Evolutionary conservation across 805 yeast species (phyloP), one percentile per base, ranked within the genome.

Genomic region (Candida patagonica): DNA sequence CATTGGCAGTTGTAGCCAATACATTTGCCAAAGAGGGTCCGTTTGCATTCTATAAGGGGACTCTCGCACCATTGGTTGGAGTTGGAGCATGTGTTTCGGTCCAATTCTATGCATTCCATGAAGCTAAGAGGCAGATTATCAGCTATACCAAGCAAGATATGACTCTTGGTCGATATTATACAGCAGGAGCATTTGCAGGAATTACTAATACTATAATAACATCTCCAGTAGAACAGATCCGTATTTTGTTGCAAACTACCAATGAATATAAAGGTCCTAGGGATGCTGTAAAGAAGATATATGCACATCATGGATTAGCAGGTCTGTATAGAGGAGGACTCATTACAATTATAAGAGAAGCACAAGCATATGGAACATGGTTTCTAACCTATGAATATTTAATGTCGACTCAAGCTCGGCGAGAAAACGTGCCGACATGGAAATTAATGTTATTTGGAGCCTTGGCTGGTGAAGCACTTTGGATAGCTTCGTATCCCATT

Each of bases 311-410:
- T 19, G 84, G 85, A 12, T 12, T 55, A 24, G 13, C 37, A 4
- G 83, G 81, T 1, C 46, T 78, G 4, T 76, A 65, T 49, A 59
- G 85, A 40, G 85, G 85, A 0, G 58, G 63, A 13, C 48, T 61
- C 3, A 68, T 78, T 42, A 78, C 85, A 0, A 49, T 73, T 1
- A 32, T 72, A 9, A 62, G 85, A 43, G 85, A 78, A 50, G 59
- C 70, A n/a, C 85, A 78, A 55, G 83, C 85, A 0, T 79, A 80
- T 51, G 87, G 87, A 5, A 73, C 77, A 12, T 79, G 87, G 87
- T 79, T 79, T 49, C 59, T 76, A 43, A 66, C 83, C 1, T 79
- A 75, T 52, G 87, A 79, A 54, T 64, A 59, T 34, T 59, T 78
- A 41, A 72, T 79, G 51, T 35, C 41, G 17, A 38, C 43, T n/a